These are phyloP conservation scores for Solanum pennellii DNA, from an alignment of 257 asterid genomes.

Conservation along the genomic window DNA sequence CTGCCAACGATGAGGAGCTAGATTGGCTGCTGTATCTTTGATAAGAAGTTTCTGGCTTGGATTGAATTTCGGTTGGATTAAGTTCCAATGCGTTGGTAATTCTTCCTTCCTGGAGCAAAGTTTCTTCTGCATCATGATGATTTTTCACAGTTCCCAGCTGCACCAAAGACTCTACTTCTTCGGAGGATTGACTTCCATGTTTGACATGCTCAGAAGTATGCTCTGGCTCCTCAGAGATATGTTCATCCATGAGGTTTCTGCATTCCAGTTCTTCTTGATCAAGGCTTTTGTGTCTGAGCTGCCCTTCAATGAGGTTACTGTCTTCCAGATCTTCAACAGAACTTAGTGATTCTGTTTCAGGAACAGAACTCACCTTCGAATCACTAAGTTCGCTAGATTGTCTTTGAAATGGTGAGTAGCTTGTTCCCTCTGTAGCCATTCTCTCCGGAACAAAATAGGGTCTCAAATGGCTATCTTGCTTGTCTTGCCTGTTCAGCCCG, in stretches of 20 bases:
- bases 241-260: conserved; percentile 16
- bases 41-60: conserved; percentile 1
- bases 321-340: conserved; percentile 52
- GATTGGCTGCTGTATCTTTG: conserved; percentile 25
- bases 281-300: background rate
- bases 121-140: background rate
- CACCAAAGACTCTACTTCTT: conserved; percentile 22
- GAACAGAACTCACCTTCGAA: conserved; percentile 68
- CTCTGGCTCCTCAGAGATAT: conserved; percentile 21
- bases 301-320: conserved; percentile 21
- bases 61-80: conserved; percentile 3
- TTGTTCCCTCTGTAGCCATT: conserved; percentile 38
- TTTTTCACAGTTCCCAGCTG: background rate
- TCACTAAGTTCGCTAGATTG: conserved; percentile 77
- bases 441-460: conserved; percentile 61
- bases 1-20: conserved; percentile 58
- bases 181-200: conserved; percentile 58
- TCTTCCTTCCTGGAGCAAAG: background rate
- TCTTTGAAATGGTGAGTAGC: conserved; percentile 47
- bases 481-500: conserved; percentile 39
- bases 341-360: conserved; percentile 56
- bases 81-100: background rate
- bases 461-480: conserved; percentile 42
- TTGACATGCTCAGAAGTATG: conserved; percentile 40
- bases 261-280: background rate